Evolutionary conservation across 495 filamentous ascomycete species (phyloP), one percentile per base, ranked within the genome.

Genomic region (Neurospora tetrasperma): DNA sequence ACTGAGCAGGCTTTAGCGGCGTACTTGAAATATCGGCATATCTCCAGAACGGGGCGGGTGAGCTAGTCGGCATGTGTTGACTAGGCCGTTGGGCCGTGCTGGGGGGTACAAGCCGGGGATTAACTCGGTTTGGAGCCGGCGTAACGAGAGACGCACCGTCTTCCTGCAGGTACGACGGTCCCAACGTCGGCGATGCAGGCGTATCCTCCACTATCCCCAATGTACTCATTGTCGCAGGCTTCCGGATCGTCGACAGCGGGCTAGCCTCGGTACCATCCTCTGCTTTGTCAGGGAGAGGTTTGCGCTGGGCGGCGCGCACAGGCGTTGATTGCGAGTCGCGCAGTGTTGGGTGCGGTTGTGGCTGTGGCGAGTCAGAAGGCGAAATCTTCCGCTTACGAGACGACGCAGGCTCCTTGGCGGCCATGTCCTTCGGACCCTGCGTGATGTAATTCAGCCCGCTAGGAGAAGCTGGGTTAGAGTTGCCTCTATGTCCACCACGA

Each of bases 1-100:
- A 86, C 82, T 91, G 89, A 66, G 85, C 83, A 1, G 88, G 85
- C 73, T 88, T 88, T 3, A 91, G 89, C 44, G 94, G 94, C 1
- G 94, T 97, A 81, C 89, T 94, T 12, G 90, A 89, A 71, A 90
- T 85, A 74, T 90, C 89, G 40, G 87, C 89, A 78, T 91, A 96
- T 78, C 93, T 96, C 95, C 95, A 98, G 83, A 98, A 98, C 23
- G 95, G 94, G n/a, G 96, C 96, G 0, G 96, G 96, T 27, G 92
- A 96, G 79, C 92, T 95, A 78, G 95, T 94, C 20, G 94, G 93
- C 89, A 98, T 94, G 82, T 94, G 96, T 79, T 95, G 93, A 76
- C 93, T 97, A 4, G 96, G 96, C 54, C 94, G 87, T 76, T 96
- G 93, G 7, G 91, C 89, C 1, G 96, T 97, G 77, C 91, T 95